Percentiles rank a stretch among this genome's conserved stretches.
Evolutionary conservation across 306 rosid species (phyloP).

Genomic region (Sicyos baderoa): DNA sequence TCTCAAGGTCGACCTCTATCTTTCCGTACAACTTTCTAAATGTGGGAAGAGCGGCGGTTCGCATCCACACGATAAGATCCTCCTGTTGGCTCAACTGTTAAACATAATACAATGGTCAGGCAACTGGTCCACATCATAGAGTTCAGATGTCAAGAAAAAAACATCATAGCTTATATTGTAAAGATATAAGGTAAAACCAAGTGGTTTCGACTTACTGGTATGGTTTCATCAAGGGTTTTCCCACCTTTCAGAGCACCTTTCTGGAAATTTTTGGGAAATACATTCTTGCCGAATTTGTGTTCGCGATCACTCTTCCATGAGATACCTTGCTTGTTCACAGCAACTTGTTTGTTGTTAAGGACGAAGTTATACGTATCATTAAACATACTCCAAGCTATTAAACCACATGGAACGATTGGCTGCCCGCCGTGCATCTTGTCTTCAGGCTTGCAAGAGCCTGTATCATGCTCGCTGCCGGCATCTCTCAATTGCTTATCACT

Average conservation of each 20-base stretch:
- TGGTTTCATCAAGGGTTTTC: slow-evolving; percentile 13
- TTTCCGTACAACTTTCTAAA: slow-evolving; percentile 25
- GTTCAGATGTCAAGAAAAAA: neutral
- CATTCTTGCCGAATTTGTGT: slow-evolving; percentile 76
- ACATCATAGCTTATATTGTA: neutral
- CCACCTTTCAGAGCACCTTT: slow-evolving; percentile 65
- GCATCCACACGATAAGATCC: slow-evolving; percentile 27
- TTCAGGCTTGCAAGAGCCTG: slow-evolving; percentile 63
- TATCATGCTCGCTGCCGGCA: slow-evolving; percentile 11
- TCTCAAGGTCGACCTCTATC: slow-evolving; percentile 24
- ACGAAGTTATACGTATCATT: slow-evolving; percentile 75
- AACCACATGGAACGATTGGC: slow-evolving; percentile 83
- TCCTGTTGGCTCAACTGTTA: slow-evolving; percentile 22
- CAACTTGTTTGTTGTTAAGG: slow-evolving; percentile 26
- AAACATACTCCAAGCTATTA: slow-evolving; percentile 96
- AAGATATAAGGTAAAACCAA: slow-evolving; percentile 11
- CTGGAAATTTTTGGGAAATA: slow-evolving; percentile 82
- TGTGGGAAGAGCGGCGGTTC: slow-evolving; percentile 24
- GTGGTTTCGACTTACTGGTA: slow-evolving; percentile 45
- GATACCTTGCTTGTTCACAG: slow-evolving; percentile 61
- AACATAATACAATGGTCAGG: neutral
- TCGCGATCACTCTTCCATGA: slow-evolving; percentile 94
- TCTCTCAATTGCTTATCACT: slow-evolving; percentile 71
- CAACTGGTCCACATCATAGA: neutral
- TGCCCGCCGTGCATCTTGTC: slow-evolving; percentile 28